Conservation (phyloP, 371 early-diverging fungal species). For the Catenaria anguillulae region DNA sequence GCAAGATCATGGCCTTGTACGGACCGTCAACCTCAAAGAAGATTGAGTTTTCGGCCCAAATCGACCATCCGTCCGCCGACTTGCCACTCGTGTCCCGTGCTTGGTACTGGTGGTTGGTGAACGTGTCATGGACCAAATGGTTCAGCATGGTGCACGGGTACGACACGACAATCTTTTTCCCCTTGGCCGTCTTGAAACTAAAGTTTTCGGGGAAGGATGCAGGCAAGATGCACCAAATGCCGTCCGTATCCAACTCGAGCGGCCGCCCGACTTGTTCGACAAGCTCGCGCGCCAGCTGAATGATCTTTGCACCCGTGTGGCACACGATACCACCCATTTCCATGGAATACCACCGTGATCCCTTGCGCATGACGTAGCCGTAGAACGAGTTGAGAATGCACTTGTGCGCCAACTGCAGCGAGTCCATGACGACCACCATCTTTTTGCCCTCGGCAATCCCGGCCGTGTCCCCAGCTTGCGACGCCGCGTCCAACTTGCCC, state of each 20-base stretch:
- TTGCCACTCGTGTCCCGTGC: conserved; percentile 32
- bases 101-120: conserved; percentile 98
- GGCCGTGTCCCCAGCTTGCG: conserved; percentile 43
- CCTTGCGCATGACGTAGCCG: conserved; percentile 99
- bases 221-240: conserved; percentile 99
- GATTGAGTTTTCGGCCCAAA: conserved; percentile 85
- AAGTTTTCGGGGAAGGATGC: conserved; percentile 84
- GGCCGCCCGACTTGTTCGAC: conserved; percentile 94
- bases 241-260: conserved; percentile 98
- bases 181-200: conserved; percentile 57
- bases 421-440: conserved; percentile 90
- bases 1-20: conserved; percentile 98
- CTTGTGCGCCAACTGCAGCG: conserved; percentile 98
- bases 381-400: conserved; percentile 98
- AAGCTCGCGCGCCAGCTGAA: conserved; percentile 85
- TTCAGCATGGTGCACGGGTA: conserved; percentile 98
- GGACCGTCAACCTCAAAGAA: conserved; percentile 99
- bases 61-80: conserved; percentile 47
- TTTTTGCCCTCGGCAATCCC: conserved; percentile 75
- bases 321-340: conserved; percentile 99
- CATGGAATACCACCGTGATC: conserved; percentile 98
- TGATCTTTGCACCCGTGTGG: conserved; percentile 91
- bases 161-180: conserved; percentile 67
- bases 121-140: conserved; percentile 88
- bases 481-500: conserved; percentile 58